Evolutionary conservation across 2,329 filamentous ascomycete genomes (phyloP), one percentile per base, ranked within the genome.

Genomic region (Anisogramma anomala): DNA sequence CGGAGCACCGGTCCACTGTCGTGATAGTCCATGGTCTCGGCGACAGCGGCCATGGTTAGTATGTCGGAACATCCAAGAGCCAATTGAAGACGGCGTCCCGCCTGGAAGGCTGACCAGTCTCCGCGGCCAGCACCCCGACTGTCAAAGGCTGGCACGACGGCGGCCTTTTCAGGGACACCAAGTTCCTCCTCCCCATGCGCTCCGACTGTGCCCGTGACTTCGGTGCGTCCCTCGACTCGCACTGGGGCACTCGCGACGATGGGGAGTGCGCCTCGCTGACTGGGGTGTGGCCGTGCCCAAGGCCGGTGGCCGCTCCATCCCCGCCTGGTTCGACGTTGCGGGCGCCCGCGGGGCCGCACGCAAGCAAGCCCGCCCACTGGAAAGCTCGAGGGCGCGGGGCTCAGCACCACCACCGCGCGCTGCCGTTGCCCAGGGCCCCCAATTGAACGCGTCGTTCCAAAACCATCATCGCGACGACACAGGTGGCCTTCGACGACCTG

Each of bases 151-250:
- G 36, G 41, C 41, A 43, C 10, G 26, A 36, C 9, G 31, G 26
- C 5, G 36, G 41, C 25, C 26, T 43, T 4, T 43, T 43, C 41
- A 32, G 33, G 20, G 41, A 43, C 20, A 43, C 36, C 8, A 43
- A 43, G 17, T 43, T 43, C 36, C 32, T 43, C 26, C 41, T 40
- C 13, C 33, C 41, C 3, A n/a, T 35, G 26, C 22, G 41, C 41
- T 2, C 36, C 36, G 3, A 2, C 25, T 4, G 31, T 43, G 8
- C 33, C 33, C 19, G 36, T 43, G 3, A 36, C 41, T 10, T 35
- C 36, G 15, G 41, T 39, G 7, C 37, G 35, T 25, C 28, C 15
- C 14, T 11, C 10, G n/a, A n/a, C n/a, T n/a, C n/a, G n/a, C n/a
- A n/a, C 9, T 10, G 10, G 4, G 17, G 17, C 22, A 23, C 17